Evolutionary conservation across 306 rosid genomes (phyloP).

Genomic region (Phaseolus lunatus): DNA sequence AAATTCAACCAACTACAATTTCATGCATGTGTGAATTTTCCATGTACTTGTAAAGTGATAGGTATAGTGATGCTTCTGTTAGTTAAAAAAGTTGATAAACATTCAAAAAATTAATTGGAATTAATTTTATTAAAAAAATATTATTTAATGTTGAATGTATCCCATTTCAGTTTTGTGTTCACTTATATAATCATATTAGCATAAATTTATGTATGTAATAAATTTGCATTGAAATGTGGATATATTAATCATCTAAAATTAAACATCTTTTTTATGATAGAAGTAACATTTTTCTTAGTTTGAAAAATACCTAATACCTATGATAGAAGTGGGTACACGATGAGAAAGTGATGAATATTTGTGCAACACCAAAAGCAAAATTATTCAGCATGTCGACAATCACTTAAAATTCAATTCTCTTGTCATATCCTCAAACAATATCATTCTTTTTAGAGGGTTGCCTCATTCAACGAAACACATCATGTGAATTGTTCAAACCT

Average conservation of each 20-base stretch:
- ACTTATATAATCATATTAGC: too few relatives aligned
- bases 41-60: too few relatives aligned
- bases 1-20: too few relatives aligned
- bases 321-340: slow-evolving; percentile 10
- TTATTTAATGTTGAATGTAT: not conserved
- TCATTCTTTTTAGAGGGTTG: slow-evolving; percentile 1
- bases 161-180: not conserved
- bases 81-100: too few relatives aligned
- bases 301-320: not conserved
- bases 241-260: not conserved
- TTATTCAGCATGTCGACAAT: slow-evolving; percentile 3
- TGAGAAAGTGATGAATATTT: slow-evolving; percentile 14
- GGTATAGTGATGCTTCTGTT: too few relatives aligned
- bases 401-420: slow-evolving; percentile 6
- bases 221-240: not conserved
- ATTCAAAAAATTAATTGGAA: too few relatives aligned
- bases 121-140: not conserved
- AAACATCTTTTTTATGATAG: too few relatives aligned
- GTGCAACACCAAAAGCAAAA: slow-evolving; percentile 15
- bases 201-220: not conserved
- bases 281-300: not conserved
- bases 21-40: too few relatives aligned
- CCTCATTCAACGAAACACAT: not conserved
- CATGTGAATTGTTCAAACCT: not conserved
- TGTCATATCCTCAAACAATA: slow-evolving; percentile 16